Conservation (phyloP, 2,329 filamentous ascomycete genomes). For the Chalaropsis thielavioides region DNA sequence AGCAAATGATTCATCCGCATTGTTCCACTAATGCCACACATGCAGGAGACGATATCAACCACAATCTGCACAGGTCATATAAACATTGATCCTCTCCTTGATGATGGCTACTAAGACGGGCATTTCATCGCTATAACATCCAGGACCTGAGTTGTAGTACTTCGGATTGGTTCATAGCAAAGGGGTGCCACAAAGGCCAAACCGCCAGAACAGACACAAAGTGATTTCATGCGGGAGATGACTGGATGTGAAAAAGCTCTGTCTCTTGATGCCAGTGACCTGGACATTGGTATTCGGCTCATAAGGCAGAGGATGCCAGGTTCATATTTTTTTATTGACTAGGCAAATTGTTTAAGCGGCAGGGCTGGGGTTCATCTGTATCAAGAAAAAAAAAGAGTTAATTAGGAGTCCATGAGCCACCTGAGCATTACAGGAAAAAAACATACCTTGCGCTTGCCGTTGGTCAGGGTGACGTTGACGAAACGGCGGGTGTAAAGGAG, state of each 20-base stretch:
- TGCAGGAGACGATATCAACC: background rate
- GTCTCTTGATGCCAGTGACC: slow-evolving; percentile 5
- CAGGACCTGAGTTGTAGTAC: background rate
- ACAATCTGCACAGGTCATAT: background rate
- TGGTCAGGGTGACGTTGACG: slow-evolving; percentile 93
- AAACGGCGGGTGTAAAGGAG: slow-evolving; percentile 93
- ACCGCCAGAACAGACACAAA: background rate
- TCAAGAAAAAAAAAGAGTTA: background rate
- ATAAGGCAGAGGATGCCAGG: slow-evolving; percentile 10
- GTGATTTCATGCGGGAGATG: background rate
- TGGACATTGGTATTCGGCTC: slow-evolving; percentile 12
- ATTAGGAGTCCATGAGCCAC: background rate
- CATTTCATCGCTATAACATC: background rate
- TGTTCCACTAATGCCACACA: background rate
- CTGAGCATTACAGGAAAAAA: background rate
- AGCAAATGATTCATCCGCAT: background rate
- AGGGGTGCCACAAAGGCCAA: background rate
- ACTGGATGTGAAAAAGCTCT: slow-evolving; percentile 3
- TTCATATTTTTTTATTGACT: slow-evolving; percentile 14
- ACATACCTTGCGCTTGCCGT: slow-evolving; percentile 89
- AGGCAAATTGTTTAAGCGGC: slow-evolving; percentile 24
- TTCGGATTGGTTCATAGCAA: background rate
- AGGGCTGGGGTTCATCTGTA: slow-evolving; percentile 31
- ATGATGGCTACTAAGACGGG: background rate
- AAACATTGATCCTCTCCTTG: background rate